Evolutionary conservation across 805 yeast genomes (phyloP).

Genomic region (Myxozyma monticola): DNA sequence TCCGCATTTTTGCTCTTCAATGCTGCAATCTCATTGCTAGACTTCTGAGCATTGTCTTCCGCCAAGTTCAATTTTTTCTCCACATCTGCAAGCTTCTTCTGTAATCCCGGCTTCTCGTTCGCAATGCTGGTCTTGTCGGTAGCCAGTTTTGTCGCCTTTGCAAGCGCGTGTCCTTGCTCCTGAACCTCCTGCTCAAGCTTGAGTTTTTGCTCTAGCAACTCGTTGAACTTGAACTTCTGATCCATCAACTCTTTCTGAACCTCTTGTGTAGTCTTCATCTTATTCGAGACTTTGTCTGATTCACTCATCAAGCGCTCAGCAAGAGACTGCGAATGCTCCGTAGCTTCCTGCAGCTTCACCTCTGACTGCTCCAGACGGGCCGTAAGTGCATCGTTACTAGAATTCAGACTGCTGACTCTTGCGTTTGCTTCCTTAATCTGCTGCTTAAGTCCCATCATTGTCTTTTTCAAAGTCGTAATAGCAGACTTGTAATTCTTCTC

Average conservation of each 20-base stretch:
- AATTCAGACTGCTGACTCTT: not conserved
- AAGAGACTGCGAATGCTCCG: conserved; percentile 1
- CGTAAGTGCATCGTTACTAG: not conserved
- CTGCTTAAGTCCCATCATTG: not conserved
- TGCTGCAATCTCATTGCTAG: not conserved
- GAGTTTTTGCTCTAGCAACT: conserved; percentile 9
- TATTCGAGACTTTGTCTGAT: conserved; percentile 1
- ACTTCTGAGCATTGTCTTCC: not conserved
- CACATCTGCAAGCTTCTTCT: conserved; percentile 1
- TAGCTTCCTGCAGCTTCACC: not conserved
- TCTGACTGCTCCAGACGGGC: conserved; percentile 4
- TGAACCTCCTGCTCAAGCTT: conserved; percentile 5
- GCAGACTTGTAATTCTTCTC: not conserved
- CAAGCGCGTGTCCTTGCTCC: conserved; percentile 1
- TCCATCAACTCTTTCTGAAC: conserved; percentile 13
- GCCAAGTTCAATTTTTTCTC: not conserved
- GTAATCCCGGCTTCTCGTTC: conserved; percentile 1
- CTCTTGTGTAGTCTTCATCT: conserved; percentile 13
- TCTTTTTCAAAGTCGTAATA: not conserved
- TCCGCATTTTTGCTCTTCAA: conserved; percentile 7
- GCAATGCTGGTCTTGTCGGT: not conserved
- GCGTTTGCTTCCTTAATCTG: not conserved
- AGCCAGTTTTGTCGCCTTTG: not conserved
- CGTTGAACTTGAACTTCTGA: conserved; percentile 10
- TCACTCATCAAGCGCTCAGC: conserved; percentile 6